Evolutionary conservation across 2,329 filamentous ascomycete species (phyloP).

Genomic region (Lecanicillium sp.): DNA sequence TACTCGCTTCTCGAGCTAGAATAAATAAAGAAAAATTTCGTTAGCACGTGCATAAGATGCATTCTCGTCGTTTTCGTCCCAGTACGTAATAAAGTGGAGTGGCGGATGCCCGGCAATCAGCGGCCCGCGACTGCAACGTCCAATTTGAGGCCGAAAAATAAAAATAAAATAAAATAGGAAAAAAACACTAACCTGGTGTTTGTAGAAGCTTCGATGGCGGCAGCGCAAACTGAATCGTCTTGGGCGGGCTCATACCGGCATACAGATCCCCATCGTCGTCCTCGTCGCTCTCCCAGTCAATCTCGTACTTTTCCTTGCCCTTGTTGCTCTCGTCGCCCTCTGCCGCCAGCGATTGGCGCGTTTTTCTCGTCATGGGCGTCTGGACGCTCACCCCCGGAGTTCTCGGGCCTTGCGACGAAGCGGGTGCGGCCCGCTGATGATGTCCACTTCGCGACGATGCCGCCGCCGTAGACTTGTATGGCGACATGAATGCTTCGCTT

Average conservation of each 20-base stretch:
- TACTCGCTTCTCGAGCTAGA: slow-evolving; percentile 68
- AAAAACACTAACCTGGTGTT: slow-evolving; percentile 57
- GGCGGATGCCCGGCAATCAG: not conserved
- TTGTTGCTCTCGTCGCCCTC: slow-evolving; percentile 14
- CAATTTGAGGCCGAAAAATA: not conserved
- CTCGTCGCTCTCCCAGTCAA: slow-evolving; percentile 68
- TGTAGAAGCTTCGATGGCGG: slow-evolving; percentile 70
- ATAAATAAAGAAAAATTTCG: slow-evolving; percentile 10
- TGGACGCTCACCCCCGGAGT: slow-evolving; percentile 82
- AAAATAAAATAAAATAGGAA: slow-evolving; percentile 2
- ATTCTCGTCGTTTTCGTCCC: not conserved
- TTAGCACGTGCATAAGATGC: slow-evolving; percentile 8
- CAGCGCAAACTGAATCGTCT: slow-evolving; percentile 81
- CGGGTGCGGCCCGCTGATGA: too few species aligned
- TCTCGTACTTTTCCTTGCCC: slow-evolving; percentile 40
- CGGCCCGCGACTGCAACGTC: too few species aligned
- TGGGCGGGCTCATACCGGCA: slow-evolving; percentile 78
- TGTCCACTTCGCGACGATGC: not conserved
- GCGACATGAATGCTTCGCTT: slow-evolving; percentile 61
- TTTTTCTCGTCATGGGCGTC: slow-evolving; percentile 54
- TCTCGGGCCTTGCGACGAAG: slow-evolving; percentile 32
- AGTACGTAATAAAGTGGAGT: slow-evolving; percentile 4
- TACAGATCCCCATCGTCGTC: slow-evolving; percentile 59
- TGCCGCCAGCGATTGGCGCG: slow-evolving; percentile 39
- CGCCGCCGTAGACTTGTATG: slow-evolving; percentile 3